Percentiles rank a stretch among this genome's conserved stretches.
Evolutionary conservation across 805 yeast species (phyloP).

Genomic region (Pichia kluyveri): DNA sequence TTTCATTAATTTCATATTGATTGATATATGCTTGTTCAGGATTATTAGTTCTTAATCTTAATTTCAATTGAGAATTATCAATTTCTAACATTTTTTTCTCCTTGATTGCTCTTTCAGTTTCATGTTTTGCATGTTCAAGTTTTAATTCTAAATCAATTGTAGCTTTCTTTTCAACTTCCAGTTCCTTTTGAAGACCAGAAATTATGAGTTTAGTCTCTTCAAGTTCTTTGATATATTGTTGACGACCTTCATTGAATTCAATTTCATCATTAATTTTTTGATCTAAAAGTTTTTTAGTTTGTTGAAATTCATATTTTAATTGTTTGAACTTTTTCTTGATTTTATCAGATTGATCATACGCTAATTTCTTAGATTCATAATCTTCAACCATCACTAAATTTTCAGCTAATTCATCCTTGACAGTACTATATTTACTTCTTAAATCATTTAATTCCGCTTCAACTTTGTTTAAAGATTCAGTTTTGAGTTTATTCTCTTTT

Average conservation of each 20-base stretch:
- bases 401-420: constrained; percentile 24
- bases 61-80: constrained; percentile 24
- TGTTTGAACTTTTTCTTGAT: constrained; percentile 25
- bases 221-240: constrained; percentile 32
- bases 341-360: constrained; percentile 22
- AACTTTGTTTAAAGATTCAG: not conserved
- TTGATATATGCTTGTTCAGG: constrained; percentile 11
- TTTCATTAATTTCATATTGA: constrained; percentile 2
- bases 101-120: constrained; percentile 26
- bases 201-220: constrained; percentile 26
- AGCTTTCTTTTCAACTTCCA: constrained; percentile 20
- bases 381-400: constrained; percentile 26
- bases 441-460: not conserved
- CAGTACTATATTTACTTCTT: not conserved
- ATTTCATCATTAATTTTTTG: constrained; percentile 34
- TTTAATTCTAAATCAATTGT: constrained; percentile 18
- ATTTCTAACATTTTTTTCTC: constrained; percentile 25
- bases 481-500: constrained; percentile 23
- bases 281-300: constrained; percentile 33
- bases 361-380: constrained; percentile 13
- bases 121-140: constrained; percentile 22
- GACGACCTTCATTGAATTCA: constrained; percentile 33
- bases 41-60: constrained; percentile 20
- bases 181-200: constrained; percentile 21
- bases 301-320: constrained; percentile 37